phyloP scores from a whole-genome alignment of 768 basidiomycete genomes.

The Boletus coccyginus region DNA sequence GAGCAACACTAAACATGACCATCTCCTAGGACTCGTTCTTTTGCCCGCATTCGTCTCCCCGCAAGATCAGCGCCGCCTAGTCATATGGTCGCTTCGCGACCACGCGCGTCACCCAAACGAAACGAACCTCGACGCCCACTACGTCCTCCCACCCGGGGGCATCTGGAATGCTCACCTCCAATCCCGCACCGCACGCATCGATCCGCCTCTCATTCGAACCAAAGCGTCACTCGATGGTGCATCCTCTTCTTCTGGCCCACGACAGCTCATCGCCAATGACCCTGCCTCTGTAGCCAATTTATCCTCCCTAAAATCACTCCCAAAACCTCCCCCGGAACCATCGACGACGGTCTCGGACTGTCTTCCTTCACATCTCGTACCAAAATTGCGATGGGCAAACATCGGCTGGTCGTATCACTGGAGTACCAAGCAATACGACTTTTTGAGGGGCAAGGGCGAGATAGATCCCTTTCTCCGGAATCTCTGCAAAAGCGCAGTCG shows the following conservation, averaged over 20 bases:
- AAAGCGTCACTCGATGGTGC: slow-evolving; percentile 23
- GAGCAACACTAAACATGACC: background rate
- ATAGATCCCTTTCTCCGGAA: slow-evolving; percentile 56
- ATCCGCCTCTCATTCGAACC: slow-evolving; percentile 41
- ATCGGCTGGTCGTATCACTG: slow-evolving; percentile 97
- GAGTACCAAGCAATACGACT: slow-evolving; percentile 95
- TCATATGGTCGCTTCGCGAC: slow-evolving; percentile 68
- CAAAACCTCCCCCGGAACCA: slow-evolving; percentile 64
- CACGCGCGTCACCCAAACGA: slow-evolving; percentile 82
- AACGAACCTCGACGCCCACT: slow-evolving; percentile 89
- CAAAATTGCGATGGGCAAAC: slow-evolving; percentile 91
- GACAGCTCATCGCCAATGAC: slow-evolving; percentile 68
- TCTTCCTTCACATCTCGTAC: slow-evolving; percentile 54
- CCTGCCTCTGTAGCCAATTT: slow-evolving; percentile 62
- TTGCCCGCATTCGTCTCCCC: slow-evolving; percentile 71
- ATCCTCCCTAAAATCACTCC: slow-evolving; percentile 45
- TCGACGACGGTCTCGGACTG: slow-evolving; percentile 55
- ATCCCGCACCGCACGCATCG: slow-evolving; percentile 34
- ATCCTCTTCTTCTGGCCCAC: slow-evolving; percentile 45
- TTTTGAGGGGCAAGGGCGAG: slow-evolving; percentile 61
- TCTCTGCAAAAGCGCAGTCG: slow-evolving; percentile 64
- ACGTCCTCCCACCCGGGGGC: slow-evolving; percentile 67
- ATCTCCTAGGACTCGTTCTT: slow-evolving; percentile 72
- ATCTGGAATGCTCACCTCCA: slow-evolving; percentile 67
- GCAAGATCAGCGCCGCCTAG: slow-evolving; percentile 62